Evolutionary conservation across 148 eudicot species (phyloP).

Genomic region (Bassia scoparia): DNA sequence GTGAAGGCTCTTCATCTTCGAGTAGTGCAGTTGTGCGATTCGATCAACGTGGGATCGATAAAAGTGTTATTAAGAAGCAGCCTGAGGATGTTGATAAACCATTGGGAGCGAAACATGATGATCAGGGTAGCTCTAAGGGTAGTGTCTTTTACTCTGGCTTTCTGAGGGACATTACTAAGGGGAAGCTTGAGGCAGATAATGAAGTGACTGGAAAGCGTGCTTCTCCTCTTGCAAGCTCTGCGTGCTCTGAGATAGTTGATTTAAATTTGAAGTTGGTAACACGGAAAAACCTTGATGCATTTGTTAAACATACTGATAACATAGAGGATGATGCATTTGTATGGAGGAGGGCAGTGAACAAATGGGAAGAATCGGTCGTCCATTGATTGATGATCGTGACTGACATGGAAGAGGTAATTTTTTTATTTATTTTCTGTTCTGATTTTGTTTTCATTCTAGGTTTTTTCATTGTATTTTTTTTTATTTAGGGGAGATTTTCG

Average conservation of each 20-base stretch:
- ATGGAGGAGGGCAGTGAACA: too few species aligned
- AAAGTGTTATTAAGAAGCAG: slow-evolving; percentile 40
- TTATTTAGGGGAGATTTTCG: too few species aligned
- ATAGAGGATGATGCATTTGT: too few species aligned
- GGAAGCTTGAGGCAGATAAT: slow-evolving; percentile 31
- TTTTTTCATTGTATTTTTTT: too few species aligned
- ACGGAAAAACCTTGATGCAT: slow-evolving; percentile 30
- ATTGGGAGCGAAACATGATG: slow-evolving; percentile 46
- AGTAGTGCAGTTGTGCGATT: slow-evolving; percentile 63
- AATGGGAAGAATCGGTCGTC: too few species aligned
- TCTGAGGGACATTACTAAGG: slow-evolving; percentile 33
- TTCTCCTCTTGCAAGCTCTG: slow-evolving; percentile 45
- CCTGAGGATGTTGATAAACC: slow-evolving; percentile 38
- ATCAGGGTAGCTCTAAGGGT: slow-evolving; percentile 79
- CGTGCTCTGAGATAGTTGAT: slow-evolving; percentile 38
- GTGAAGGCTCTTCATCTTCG: slow-evolving; percentile 79
- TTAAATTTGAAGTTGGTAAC: slow-evolving; percentile 37
- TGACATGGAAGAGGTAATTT: too few species aligned
- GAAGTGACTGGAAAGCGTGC: slow-evolving; percentile 36
- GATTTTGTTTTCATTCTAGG: too few species aligned
- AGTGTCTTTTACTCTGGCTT: slow-evolving; percentile 55
- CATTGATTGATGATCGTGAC: too few species aligned
- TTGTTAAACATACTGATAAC: too few species aligned
- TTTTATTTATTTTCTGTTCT: too few species aligned
- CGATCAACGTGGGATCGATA: slow-evolving; percentile 30